phyloP scores from a whole-genome alignment of 2,329 filamentous ascomycete species.

The Sporothrix dimorphospora region DNA sequence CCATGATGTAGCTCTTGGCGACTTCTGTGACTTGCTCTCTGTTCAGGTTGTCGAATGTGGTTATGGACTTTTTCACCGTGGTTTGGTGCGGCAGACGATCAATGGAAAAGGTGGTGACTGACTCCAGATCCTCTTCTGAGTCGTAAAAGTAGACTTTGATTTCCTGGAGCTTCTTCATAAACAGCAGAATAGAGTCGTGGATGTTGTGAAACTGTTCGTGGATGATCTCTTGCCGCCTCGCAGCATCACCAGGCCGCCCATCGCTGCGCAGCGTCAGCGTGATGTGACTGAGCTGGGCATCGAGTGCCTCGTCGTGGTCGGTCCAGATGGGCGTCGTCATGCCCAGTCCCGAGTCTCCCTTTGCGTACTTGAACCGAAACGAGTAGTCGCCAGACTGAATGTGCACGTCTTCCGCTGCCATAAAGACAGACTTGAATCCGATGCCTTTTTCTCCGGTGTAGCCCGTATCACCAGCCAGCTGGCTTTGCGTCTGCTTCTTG shows the following conservation, averaged over 20 bases:
- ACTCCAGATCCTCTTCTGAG: neutral
- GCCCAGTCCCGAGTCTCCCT: slow-evolving; percentile 51
- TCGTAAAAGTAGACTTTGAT: slow-evolving; percentile 42
- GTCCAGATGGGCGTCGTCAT: slow-evolving; percentile 55
- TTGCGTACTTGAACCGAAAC: slow-evolving; percentile 48
- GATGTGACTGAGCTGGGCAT: slow-evolving; percentile 41
- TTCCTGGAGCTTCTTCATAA: slow-evolving; percentile 47
- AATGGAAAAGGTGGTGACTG: neutral
- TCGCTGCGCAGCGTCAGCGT: slow-evolving; percentile 44
- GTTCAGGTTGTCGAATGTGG: neutral
- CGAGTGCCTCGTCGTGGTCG: slow-evolving; percentile 33
- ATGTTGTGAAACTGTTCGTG: slow-evolving; percentile 44
- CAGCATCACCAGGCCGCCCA: slow-evolving; percentile 20
- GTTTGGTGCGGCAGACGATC: neutral
- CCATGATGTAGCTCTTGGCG: slow-evolving; percentile 38
- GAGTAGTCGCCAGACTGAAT: slow-evolving; percentile 50
- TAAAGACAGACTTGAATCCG: slow-evolving; percentile 57
- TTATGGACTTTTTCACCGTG: neutral
- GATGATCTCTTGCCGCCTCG: slow-evolving; percentile 35
- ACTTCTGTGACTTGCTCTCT: slow-evolving; percentile 1
- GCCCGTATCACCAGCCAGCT: slow-evolving; percentile 32
- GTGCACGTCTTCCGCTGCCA: slow-evolving; percentile 48
- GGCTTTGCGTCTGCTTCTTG: slow-evolving; percentile 43
- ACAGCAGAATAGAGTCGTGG: slow-evolving; percentile 45
- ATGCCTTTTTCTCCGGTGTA: slow-evolving; percentile 58